A percentile compares a stretch with the other conserved stretches of the same genome.
These are phyloP conservation scores for Aspergillus calidoustus DNA, from an alignment of 2,329 filamentous ascomycete genomes.

Conservation along the genomic window DNA sequence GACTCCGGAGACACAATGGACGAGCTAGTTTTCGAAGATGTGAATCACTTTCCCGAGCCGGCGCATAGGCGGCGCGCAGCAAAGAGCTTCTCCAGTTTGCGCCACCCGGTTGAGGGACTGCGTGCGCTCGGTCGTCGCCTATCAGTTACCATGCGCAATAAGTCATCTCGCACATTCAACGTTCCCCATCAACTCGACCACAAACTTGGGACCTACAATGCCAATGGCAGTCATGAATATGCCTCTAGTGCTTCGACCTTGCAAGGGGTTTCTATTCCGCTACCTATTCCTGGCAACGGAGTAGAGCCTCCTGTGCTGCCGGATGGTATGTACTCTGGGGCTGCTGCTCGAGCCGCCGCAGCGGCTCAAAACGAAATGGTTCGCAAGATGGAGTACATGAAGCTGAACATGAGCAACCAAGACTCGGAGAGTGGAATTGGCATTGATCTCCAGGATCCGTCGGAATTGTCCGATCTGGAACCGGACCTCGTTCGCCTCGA, in stretches of 20 bases:
- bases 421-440: constrained; percentile 57
- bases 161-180: constrained; percentile 38
- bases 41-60: constrained; percentile 37
- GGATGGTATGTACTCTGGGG: constrained; percentile 45
- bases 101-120: constrained; percentile 47
- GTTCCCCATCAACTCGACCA: constrained; percentile 24
- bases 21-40: constrained; percentile 37
- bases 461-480: constrained; percentile 40
- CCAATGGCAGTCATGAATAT: constrained; percentile 27
- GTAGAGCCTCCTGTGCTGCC: constrained; percentile 46
- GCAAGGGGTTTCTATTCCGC: constrained; percentile 37
- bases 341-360: constrained; percentile 53
- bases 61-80: constrained; percentile 39
- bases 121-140: constrained; percentile 47
- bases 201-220: constrained; percentile 25
- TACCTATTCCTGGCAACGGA: constrained; percentile 43
- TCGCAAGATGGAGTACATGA: constrained; percentile 39
- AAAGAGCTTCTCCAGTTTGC: constrained; percentile 49
- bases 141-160: constrained; percentile 46
- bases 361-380: constrained; percentile 55
- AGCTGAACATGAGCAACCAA: constrained; percentile 34
- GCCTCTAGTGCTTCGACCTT: constrained; percentile 40
- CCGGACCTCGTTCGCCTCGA: constrained; percentile 52
- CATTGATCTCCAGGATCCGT: constrained; percentile 47
- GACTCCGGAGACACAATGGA: constrained; percentile 31